phyloP scores from a whole-genome alignment of 768 basidiomycete genomes.

The Termitomyces sp. region DNA sequence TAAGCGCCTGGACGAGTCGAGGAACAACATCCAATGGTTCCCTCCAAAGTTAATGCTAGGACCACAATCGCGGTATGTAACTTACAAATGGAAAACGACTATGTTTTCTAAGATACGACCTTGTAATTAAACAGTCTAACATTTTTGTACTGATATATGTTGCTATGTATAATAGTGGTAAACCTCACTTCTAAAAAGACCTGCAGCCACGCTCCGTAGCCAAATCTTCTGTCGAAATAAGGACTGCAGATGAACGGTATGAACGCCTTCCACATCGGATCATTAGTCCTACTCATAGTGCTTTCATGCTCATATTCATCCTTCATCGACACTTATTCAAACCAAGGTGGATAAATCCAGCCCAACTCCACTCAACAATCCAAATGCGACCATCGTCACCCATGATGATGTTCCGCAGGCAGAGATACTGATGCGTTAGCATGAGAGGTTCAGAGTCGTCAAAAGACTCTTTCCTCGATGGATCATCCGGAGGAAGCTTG shows the following conservation, averaged over 20 bases:
- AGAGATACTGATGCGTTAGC: constrained; percentile 17
- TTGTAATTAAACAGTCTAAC: too few relatives aligned
- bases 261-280: not conserved
- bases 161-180: too few relatives aligned
- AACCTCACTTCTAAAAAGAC: too few relatives aligned
- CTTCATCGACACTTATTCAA: constrained; percentile 16
- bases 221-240: not conserved
- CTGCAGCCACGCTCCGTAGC: not conserved
- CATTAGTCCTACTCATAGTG: not conserved
- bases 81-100: too few relatives aligned
- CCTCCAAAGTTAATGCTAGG: too few relatives aligned
- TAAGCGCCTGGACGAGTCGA: too few relatives aligned
- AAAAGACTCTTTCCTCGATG: constrained; percentile 3
- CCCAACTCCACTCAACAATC: constrained; percentile 17
- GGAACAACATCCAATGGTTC: too few relatives aligned
- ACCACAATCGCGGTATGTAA: too few relatives aligned
- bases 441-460: constrained; percentile 18
- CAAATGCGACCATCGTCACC: constrained; percentile 15
- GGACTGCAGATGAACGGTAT: not conserved
- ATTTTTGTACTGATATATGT: too few relatives aligned
- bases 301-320: not conserved
- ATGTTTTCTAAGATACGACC: too few relatives aligned
- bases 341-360: constrained; percentile 16
- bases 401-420: constrained; percentile 14
- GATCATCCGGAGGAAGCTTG: constrained; percentile 2